Evolutionary conservation across 2,329 filamentous ascomycete genomes (phyloP).

Genomic region (Aspergillus japonicus): DNA sequence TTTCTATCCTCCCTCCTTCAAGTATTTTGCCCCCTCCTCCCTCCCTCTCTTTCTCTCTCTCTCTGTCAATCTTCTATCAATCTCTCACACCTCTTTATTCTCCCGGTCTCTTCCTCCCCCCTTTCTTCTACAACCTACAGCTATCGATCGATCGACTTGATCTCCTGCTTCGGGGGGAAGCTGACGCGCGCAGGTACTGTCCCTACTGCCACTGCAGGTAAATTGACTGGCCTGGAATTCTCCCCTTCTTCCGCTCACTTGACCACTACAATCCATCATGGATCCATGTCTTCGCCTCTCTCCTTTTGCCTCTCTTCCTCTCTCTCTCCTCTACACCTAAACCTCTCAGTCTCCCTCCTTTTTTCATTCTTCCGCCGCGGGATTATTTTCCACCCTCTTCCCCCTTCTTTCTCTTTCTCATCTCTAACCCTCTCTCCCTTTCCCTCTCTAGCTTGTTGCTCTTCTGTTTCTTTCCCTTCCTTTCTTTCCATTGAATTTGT

Average conservation of each 20-base stretch:
- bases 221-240: not conserved
- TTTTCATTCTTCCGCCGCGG: not conserved
- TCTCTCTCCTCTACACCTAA: not conserved
- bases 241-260: not conserved
- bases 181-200: constrained; percentile 8
- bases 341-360: not conserved
- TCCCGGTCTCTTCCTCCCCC: not conserved
- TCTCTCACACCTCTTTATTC: not conserved
- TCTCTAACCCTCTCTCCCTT: not conserved
- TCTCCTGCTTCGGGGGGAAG: not conserved
- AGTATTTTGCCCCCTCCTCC: not conserved
- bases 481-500: not conserved
- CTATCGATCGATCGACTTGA: not conserved
- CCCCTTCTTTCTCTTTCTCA: not conserved
- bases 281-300: too few species aligned
- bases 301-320: not conserved
- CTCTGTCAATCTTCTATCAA: not conserved
- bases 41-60: not conserved
- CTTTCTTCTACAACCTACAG: not conserved
- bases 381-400: not conserved
- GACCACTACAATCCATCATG: not conserved
- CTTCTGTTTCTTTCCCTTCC: not conserved
- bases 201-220: not conserved
- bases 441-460: constrained; percentile 3
- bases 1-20: not conserved